Evolutionary conservation across 2,329 filamentous ascomycete species (phyloP).

Genomic region (Microdochium bolleyi): DNA sequence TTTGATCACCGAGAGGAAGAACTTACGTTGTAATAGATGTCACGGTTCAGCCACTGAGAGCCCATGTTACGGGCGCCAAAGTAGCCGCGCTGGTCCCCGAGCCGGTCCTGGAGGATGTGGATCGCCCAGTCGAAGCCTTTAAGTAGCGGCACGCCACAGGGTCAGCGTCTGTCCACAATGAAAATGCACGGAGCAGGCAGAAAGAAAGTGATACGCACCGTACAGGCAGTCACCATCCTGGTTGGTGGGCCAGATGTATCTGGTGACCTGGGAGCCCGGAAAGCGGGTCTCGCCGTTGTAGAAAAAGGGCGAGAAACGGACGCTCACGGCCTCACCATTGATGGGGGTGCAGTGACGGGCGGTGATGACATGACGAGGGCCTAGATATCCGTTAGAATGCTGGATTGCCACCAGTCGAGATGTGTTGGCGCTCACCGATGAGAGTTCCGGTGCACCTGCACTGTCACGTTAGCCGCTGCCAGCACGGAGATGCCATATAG

Average conservation of each 20-base stretch:
- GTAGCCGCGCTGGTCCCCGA: conserved; percentile 14
- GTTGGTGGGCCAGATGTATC: conserved; percentile 2
- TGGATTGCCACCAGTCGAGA: too few relatives aligned
- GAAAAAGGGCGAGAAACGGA: conserved; percentile 15
- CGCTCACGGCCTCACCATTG: conserved; percentile 6
- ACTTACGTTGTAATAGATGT: not conserved
- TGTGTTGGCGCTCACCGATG: not conserved
- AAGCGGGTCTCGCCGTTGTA: conserved; percentile 9
- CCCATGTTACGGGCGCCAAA: conserved; percentile 11
- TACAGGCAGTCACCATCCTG: conserved; percentile 3
- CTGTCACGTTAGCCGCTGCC: not conserved
- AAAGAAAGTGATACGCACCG: conserved; percentile 3
- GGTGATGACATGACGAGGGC: conserved; percentile 17
- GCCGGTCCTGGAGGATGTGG: conserved; percentile 13
- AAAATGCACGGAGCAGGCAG: not conserved
- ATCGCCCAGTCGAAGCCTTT: conserved; percentile 14
- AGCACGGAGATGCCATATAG: not conserved
- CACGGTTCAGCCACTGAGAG: not conserved
- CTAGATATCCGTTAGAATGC: conserved; percentile 1
- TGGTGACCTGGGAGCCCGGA: not conserved
- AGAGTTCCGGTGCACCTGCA: conserved; percentile 2
- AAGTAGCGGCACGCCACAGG: not conserved
- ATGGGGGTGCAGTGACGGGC: conserved; percentile 16
- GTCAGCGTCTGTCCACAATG: not conserved
- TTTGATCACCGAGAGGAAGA: not conserved